Conservation (phyloP, 2,329 filamentous ascomycete genomes). For the Thielaviopsis musarum region DNA sequence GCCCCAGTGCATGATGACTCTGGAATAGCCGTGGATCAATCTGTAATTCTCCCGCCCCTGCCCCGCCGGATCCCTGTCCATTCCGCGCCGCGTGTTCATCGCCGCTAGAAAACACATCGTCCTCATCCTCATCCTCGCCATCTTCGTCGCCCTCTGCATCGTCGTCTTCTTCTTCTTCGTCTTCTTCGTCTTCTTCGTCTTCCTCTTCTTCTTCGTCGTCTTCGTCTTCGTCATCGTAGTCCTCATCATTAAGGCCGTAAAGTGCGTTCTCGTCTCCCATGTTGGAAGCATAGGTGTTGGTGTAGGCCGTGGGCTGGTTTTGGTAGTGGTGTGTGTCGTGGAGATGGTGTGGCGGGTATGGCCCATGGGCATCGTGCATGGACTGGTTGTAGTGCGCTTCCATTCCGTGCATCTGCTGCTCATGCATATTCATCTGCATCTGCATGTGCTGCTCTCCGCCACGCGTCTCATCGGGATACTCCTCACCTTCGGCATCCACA, state of each 20-base stretch:
- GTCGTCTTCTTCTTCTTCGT: slow-evolving; percentile 14
- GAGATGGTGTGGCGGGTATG: not conserved
- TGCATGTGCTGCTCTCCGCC: too few relatives aligned
- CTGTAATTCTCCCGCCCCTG: not conserved
- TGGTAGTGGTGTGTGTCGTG: not conserved
- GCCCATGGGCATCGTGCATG: not conserved
- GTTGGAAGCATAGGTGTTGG: not conserved
- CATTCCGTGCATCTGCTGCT: not conserved
- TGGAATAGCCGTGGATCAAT: slow-evolving; percentile 9
- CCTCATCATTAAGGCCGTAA: slow-evolving; percentile 15
- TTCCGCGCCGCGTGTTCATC: slow-evolving; percentile 1
- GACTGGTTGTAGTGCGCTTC: not conserved
- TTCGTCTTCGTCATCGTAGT: slow-evolving; percentile 16
- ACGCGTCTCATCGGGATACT: not conserved
- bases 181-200: slow-evolving; percentile 11
- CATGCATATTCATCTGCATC: too few relatives aligned
- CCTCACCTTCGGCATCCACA: not conserved
- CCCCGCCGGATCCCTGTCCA: not conserved
- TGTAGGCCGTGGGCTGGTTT: not conserved
- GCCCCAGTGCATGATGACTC: not conserved
- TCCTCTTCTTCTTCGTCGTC: slow-evolving; percentile 16
- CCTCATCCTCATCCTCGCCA: slow-evolving; percentile 15
- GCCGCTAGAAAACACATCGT: slow-evolving; percentile 14
- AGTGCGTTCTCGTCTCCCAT: not conserved
- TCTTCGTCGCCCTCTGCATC: slow-evolving; percentile 17